Conservation (phyloP, 495 filamentous ascomycete species). For the Daldinia concentrica region DNA sequence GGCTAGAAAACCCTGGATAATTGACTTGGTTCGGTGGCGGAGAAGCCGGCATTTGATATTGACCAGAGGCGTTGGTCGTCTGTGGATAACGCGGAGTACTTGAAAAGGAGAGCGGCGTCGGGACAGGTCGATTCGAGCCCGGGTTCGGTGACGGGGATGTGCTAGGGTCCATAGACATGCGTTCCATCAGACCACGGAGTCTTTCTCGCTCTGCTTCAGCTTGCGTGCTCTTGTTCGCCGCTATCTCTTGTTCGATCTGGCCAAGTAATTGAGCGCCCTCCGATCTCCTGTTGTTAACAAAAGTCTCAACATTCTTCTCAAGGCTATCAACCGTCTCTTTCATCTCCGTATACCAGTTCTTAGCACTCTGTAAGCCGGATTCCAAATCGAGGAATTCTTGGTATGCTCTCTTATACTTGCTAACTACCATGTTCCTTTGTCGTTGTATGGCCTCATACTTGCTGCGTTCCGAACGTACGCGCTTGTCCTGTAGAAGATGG, state of each 20-base stretch:
- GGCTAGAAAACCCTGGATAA: constrained; percentile 46
- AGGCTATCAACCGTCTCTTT: constrained; percentile 91
- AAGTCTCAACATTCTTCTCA: constrained; percentile 96
- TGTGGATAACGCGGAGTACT: constrained; percentile 56
- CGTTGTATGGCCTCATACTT: constrained; percentile 90
- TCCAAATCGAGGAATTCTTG: constrained; percentile 93
- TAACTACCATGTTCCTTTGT: constrained; percentile 81
- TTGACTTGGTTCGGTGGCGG: constrained; percentile 59
- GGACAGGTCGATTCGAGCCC: constrained; percentile 58
- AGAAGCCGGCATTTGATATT: constrained; percentile 62
- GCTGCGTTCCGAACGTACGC: constrained; percentile 90
- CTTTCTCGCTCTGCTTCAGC: constrained; percentile 88
- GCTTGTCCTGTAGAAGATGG: constrained; percentile 89
- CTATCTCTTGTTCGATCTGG: constrained; percentile 84
- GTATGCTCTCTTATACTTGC: constrained; percentile 89
- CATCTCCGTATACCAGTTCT: constrained; percentile 95
- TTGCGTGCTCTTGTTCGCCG: constrained; percentile 72
- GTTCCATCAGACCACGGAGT: constrained; percentile 89
- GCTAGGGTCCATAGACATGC: constrained; percentile 80
- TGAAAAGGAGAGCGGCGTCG: constrained; percentile 53
- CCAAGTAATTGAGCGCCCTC: constrained; percentile 90
- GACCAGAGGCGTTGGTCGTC: constrained; percentile 55
- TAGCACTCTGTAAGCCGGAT: constrained; percentile 83
- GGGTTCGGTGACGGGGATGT: constrained; percentile 59
- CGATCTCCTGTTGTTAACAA: constrained; percentile 91